A percentile compares a stretch with the other conserved stretches of the same genome.
Conservation (phyloP, 208 protist species). For the Novymonas esmeraldas region DNA sequence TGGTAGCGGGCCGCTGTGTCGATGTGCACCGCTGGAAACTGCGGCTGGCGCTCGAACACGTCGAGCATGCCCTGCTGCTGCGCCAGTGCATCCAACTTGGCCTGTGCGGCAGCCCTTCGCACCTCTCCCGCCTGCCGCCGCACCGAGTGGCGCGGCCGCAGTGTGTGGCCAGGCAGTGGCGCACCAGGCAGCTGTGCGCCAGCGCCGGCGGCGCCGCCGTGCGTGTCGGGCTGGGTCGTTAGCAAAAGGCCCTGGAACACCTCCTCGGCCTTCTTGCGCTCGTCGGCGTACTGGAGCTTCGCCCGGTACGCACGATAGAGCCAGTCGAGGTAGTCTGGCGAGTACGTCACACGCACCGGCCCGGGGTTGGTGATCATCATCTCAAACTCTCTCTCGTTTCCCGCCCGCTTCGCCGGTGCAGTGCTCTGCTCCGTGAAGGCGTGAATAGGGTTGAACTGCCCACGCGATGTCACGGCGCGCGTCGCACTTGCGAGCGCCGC, state of each 20-base stretch:
- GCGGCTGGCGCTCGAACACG: slow-evolving; percentile 84
- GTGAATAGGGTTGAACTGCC: slow-evolving; percentile 88
- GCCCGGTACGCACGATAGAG: slow-evolving; percentile 75
- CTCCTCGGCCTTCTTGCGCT: slow-evolving; percentile 55
- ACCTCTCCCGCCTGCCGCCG: slow-evolving; percentile 58
- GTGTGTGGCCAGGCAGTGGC: slow-evolving; percentile 47
- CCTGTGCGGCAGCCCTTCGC: slow-evolving; percentile 52
- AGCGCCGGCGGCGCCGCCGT: slow-evolving; percentile 6
- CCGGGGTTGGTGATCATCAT: slow-evolving; percentile 82
- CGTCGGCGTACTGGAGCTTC: slow-evolving; percentile 58
- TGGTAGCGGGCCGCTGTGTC: slow-evolving; percentile 70
- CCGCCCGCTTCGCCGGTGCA: slow-evolving; percentile 30
- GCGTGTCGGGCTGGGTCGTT: slow-evolving; percentile 10
- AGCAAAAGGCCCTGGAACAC: slow-evolving; percentile 66
- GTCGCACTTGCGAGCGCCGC: not conserved
- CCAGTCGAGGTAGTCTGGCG: slow-evolving; percentile 89
- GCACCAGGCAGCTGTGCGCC: slow-evolving; percentile 34
- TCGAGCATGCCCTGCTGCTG: slow-evolving; percentile 73
- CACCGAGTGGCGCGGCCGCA: slow-evolving; percentile 64
- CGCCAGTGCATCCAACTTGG: slow-evolving; percentile 53
- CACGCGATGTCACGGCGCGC: slow-evolving; percentile 64
- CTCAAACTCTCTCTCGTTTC: slow-evolving; percentile 65
- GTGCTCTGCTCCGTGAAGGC: slow-evolving; percentile 59
- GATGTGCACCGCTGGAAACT: slow-evolving; percentile 84
- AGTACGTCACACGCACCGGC: slow-evolving; percentile 78